phyloP scores from a whole-genome alignment of 192 early-diverging fungal genomes.

The Lunasporangiospora selenospora region DNA sequence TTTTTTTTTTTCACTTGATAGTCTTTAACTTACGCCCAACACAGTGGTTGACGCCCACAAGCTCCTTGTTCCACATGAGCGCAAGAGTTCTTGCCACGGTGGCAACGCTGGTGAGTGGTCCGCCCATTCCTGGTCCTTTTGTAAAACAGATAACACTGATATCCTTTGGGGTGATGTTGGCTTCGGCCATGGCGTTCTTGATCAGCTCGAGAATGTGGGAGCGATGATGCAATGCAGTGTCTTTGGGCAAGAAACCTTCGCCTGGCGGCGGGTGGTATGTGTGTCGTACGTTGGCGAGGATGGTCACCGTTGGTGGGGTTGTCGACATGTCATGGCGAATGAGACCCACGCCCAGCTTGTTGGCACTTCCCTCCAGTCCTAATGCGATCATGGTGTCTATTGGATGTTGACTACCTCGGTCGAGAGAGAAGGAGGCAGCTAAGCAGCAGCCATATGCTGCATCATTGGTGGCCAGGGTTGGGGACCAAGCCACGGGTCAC shows the following conservation, averaged over 20 bases:
- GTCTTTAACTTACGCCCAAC: conserved; percentile 76
- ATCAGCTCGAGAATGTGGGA: conserved; percentile 75
- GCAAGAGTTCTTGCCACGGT: conserved; percentile 92
- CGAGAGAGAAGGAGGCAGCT: not conserved
- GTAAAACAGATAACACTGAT: conserved; percentile 96
- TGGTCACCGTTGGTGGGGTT: conserved; percentile 61
- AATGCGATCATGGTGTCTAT: conserved; percentile 65
- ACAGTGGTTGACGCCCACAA: conserved; percentile 98
- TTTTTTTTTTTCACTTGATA: not conserved
- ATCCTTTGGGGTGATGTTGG: conserved; percentile 73
- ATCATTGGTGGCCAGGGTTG: no score
- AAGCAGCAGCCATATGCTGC: no score
- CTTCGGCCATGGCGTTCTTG: conserved; percentile 77
- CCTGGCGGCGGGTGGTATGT: conserved; percentile 98
- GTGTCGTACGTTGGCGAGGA: conserved; percentile 89
- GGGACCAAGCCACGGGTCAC: no score
- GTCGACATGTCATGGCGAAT: conserved; percentile 76
- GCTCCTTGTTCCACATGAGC: conserved; percentile 89
- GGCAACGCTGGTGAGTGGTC: conserved; percentile 90
- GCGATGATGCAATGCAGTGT: conserved; percentile 95
- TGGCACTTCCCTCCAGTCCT: conserved; percentile 91
- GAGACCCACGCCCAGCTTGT: conserved; percentile 97
- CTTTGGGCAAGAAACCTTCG: conserved; percentile 92
- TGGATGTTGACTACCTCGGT: not conserved
- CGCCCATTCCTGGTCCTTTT: conserved; percentile 99